These are phyloP conservation scores for Ophiostoma angusticollis DNA, from an alignment of 2,329 filamentous ascomycete species.

Conservation along the genomic window DNA sequence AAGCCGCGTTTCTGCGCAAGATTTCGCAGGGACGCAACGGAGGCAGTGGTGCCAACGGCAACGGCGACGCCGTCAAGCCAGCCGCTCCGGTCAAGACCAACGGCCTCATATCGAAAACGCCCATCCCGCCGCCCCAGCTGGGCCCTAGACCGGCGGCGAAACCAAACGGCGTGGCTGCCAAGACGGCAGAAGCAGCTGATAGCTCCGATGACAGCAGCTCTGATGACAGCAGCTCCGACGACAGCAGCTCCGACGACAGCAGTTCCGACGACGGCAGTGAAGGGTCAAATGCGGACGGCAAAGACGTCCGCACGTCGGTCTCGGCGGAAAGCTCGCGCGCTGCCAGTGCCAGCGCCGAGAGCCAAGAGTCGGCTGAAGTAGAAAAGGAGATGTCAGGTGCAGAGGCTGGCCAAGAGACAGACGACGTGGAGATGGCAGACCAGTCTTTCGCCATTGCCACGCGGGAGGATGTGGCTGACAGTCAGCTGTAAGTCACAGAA, in stretches of 20 bases:
- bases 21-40: no score
- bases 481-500: background rate
- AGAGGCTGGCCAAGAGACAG: background rate
- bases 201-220: background rate
- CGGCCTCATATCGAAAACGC: no score
- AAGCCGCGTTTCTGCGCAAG: constrained; percentile 10
- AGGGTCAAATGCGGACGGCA: no score
- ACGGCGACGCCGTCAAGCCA: constrained; percentile 1
- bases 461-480: constrained; percentile 7
- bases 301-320: background rate
- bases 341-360: background rate
- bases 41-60: background rate
- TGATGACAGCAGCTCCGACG: background rate
- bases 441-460: constrained; percentile 22
- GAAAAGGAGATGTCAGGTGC: background rate
- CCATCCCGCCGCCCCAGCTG: no score
- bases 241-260: background rate
- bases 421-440: constrained; percentile 18
- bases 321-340: background rate
- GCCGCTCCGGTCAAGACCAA: constrained; percentile 11
- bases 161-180: background rate
- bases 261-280: background rate
- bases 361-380: background rate
- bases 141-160: no score
- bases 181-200: background rate